Base-by-base conservation (phyloP, 2,329 filamentous ascomycete species). In the Scorias spongiosa region DNA sequence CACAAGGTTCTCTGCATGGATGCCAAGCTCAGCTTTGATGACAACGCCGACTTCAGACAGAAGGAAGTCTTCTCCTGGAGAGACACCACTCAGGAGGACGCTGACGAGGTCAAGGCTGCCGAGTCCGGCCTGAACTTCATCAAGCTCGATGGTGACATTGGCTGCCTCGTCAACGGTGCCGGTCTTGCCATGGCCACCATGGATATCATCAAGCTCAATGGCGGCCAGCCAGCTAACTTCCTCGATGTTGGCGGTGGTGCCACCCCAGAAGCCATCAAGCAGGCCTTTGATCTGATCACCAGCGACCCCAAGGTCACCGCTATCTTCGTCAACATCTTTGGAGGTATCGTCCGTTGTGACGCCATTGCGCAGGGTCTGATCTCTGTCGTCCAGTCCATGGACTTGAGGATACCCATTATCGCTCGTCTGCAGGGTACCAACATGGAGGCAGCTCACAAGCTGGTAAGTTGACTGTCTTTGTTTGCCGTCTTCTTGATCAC, bases 181-280 rank as follows among this genome's bases (percentile, higher is more conserved):
- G 91, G 91, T 72, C 83, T 98, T 54, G 91, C 91, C 69, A 98
- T 98, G 91, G 91, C 91, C 51, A 98, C 91, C 65, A 98, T 98
- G 91, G 91, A 98, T 68, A 96, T 98, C 67, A 98, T 98, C 78
- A 96, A 98, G 80, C 78, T 98, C 51, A 98, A 96, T 71, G 91
- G 91, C 57, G 91, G 91, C 51, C 74, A 78, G 62, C 91, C 91
- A 50, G 91, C 91, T 57, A 98, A 98, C 79, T 98, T 98, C 80
- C 76, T 98, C 57, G 91, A 98, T 65, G 91, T 98, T 56, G 91
- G 91, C 62, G 91, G 91, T 65, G 91, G 91, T 73, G 91, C 91
- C 55, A 98, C 91, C 48, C 88, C 91, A 29, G 82, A 88, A 54
- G 91, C 91, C 58, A 98, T 98, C 70, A 85, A 87, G 73, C 83